Percentiles rank a stretch among this genome's conserved stretches.
Conservation (phyloP, 2,329 filamentous ascomycete genomes). For the Ceratocystis eucalypticola region DNA sequence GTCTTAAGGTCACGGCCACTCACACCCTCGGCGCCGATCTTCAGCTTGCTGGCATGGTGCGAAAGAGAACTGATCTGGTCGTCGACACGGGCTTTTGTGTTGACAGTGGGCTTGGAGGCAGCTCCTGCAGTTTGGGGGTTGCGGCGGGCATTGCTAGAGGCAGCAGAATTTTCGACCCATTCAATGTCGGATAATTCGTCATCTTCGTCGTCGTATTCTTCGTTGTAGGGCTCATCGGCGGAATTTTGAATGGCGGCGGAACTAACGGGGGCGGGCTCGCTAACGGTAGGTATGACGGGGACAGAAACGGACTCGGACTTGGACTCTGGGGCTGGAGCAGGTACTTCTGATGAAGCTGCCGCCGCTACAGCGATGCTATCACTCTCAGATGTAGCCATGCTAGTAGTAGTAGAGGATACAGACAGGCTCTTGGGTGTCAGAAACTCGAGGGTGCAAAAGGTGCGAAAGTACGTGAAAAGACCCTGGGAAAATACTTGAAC, state of each 20-base stretch:
- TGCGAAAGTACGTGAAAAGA: conserved; percentile 5
- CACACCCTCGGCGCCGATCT: conserved; percentile 27
- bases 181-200: conserved; percentile 29
- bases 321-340: conserved; percentile 19
- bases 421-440: conserved; percentile 25
- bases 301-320: neutral
- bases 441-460: conserved; percentile 12
- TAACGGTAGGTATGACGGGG: neutral
- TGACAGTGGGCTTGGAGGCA: conserved; percentile 51
- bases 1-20: conserved; percentile 35
- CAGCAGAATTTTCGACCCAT: conserved; percentile 20
- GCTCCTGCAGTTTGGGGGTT: conserved; percentile 17
- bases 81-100: conserved; percentile 66
- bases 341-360: conserved; percentile 15
- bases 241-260: conserved; percentile 12
- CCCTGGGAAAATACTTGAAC: conserved; percentile 11
- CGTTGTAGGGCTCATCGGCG: conserved; percentile 34
- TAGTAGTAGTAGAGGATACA: conserved; percentile 12
- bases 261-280: neutral
- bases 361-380: neutral
- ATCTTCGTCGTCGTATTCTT: conserved; percentile 51
- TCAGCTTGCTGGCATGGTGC: conserved; percentile 73
- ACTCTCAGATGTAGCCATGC: conserved; percentile 20
- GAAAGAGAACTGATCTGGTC: conserved; percentile 79
- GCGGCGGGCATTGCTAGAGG: conserved; percentile 10